Base-by-base conservation (phyloP, 2,329 filamentous ascomycete genomes). In the Periglandula ipomoeae region DNA sequence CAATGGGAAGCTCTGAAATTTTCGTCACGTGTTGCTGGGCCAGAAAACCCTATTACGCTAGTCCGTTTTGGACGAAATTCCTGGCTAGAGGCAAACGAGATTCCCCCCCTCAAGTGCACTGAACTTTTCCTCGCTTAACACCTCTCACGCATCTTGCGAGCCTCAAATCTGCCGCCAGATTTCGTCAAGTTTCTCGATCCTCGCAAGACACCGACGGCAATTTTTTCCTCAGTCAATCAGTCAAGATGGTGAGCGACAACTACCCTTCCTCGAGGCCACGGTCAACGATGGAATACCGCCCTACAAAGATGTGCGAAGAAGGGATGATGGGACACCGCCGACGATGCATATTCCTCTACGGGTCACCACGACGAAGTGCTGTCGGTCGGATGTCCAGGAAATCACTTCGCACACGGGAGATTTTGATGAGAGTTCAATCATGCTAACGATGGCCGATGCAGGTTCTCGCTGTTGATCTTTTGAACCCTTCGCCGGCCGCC, bases 381-480 rank as follows among this genome's bases (percentile, higher is more conserved):
- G 54, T 53, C 49, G 51, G 45, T 49, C 50, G n/a, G 46, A 48
- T 23, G 37, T 30, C 27, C 45, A 45, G 22, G 30, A 38, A 43
- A 24, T 17, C 20, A 17, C 7, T 26, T 19, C 20, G n/a, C 34
- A 35, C 22, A 32, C 9, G 7, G 15, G 22, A 20, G 26, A 17
- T 11, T 10, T 17, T 17, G 5, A 22, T 37, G 30, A 53, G 34
- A 48, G 48, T 39, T 41, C 26, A 49, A 42, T 47, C 48, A 65
- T 70, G 71, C 77, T 82, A 70, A 82, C 70, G 52, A 58, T 61
- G 60, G 54, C 54, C 52, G 45, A 42, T 55, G 61, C 70, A 97
- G 93, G 91, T 97, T 95, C 89, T 98, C 86, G 93, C 93, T 75
- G 88, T 97, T 82, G 93, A 98, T 83, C 90, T 98, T 69, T 86